A percentile compares a stretch with the other conserved stretches of the same genome.
Evolutionary conservation across 2,329 filamentous ascomycete species (phyloP).

Genomic region (Epichloe sibirici): DNA sequence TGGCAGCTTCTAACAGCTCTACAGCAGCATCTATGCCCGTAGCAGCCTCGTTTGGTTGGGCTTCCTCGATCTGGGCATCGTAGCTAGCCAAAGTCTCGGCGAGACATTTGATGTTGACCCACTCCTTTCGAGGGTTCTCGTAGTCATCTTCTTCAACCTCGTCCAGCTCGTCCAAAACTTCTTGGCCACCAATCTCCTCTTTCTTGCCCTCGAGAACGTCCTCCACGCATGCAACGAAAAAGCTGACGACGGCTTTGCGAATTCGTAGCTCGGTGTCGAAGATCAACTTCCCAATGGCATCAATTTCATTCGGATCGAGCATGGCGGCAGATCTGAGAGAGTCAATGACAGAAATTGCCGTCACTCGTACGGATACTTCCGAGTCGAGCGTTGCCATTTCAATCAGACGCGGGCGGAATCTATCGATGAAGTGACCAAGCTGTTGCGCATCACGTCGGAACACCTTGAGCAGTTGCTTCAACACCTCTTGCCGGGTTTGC

Average conservation of each 20-base stretch:
- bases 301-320: constrained; percentile 83
- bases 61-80: constrained; percentile 55
- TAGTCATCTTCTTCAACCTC: constrained; percentile 64
- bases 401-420: constrained; percentile 74
- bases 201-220: constrained; percentile 69
- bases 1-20: constrained; percentile 48
- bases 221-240: constrained; percentile 79
- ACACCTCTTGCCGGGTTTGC: constrained; percentile 67
- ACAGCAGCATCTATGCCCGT: constrained; percentile 37
- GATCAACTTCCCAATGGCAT: constrained; percentile 73
- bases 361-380: constrained; percentile 67
- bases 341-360: constrained; percentile 71
- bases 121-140: constrained; percentile 63
- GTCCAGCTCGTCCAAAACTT: constrained; percentile 64
- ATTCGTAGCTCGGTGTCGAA: constrained; percentile 79
- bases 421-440: constrained; percentile 83
- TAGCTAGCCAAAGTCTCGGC: constrained; percentile 75
- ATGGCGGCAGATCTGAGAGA: constrained; percentile 72
- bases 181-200: constrained; percentile 74
- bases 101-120: constrained; percentile 86
- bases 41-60: constrained; percentile 32
- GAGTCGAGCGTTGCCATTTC: constrained; percentile 86
- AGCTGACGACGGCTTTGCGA: constrained; percentile 76
- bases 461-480: constrained; percentile 69
- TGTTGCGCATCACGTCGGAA: constrained; percentile 74